Evolutionary conservation across 495 filamentous ascomycete species (phyloP), one percentile per base, ranked within the genome.

Genomic region (Poronia punctata): DNA sequence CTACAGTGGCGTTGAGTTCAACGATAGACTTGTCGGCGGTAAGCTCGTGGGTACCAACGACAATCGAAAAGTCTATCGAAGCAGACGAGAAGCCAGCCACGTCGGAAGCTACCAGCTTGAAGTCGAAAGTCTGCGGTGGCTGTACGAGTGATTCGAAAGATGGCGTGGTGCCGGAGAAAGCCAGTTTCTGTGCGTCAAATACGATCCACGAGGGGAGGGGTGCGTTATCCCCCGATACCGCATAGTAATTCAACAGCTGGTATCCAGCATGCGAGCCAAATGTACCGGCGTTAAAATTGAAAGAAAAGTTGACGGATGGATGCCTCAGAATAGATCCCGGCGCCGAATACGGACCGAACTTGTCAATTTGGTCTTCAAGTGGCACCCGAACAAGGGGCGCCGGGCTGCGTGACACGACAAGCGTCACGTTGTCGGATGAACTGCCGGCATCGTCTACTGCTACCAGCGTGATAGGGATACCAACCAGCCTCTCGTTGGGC

Each of bases 171-270:
- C 88, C 88, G 5, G 75, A 76, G 50, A 95, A 95, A 8, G 71
- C 70, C 21, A 95, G 70, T 5, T 48, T 63, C 2, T 53, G 45
- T 2, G 72, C 49, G 52, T 94, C 78, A 50, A 96, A 95, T 8
- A 60, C 65, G 27, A 95, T 74, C 89, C 88, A 95, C 4, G 88
- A 85, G 23, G 89, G 89, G 26, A 95, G 64, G 21, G 90, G 88
- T 5, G 82, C 81, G 50, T 89, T 85, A 45, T 88, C 79, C 3
- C 57, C 62, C 25, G 83, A 82, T 8, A 83, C 79, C 16, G 87
- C 84, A 53, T 94, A 92, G 59, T 88, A 95, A 24, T 46, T 66
- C 17, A 75, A 35, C 7, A 38, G 16, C 25, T 36, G 35, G 23
- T 46, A 12, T 4, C 11, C 22, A 10, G 11, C 6, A 11, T 8